A percentile compares a stretch with the other conserved stretches of the same genome.
phyloP scores from a whole-genome alignment of 2,329 filamentous ascomycete species.

The Aspergillus pseudoviridinutans region DNA sequence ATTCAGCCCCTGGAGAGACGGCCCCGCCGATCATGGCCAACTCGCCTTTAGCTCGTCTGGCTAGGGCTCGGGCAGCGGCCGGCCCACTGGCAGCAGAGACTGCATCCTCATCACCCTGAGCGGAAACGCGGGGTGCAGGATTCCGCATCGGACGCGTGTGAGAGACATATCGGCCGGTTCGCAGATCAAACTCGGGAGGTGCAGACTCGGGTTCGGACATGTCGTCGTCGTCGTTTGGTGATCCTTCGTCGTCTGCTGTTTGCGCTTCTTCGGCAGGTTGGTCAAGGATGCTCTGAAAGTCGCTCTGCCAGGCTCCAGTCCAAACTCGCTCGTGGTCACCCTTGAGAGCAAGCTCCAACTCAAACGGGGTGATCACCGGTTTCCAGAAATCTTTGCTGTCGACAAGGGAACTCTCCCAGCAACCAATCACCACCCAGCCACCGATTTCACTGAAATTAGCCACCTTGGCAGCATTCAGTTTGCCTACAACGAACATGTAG shows the following conservation, averaged over 20 bases:
- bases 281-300: constrained; percentile 68
- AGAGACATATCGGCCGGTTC: constrained; percentile 79
- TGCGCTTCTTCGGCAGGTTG: constrained; percentile 20
- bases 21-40: constrained; percentile 78
- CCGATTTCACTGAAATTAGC: constrained; percentile 95
- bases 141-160: constrained; percentile 55
- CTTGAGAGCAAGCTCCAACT: constrained; percentile 73
- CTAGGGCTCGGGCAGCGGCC: constrained; percentile 49
- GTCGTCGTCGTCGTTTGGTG: constrained; percentile 46
- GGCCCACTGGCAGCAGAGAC: constrained; percentile 20
- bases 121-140: constrained; percentile 29
- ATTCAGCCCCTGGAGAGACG: constrained; percentile 89
- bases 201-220: constrained; percentile 67
- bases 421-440: constrained; percentile 95
- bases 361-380: constrained; percentile 92
- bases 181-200: constrained; percentile 85
- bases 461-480: constrained; percentile 90
- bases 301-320: constrained; percentile 84
- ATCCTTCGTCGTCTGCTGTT: constrained; percentile 19
- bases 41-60: constrained; percentile 64
- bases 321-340: constrained; percentile 74
- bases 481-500: constrained; percentile 95
- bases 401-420: constrained; percentile 93
- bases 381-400: constrained; percentile 86
- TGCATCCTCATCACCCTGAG: constrained; percentile 20